These are phyloP conservation scores for Fulvia fulva DNA, from an alignment of 2,329 filamentous ascomycete genomes.

Conservation along the genomic window DNA sequence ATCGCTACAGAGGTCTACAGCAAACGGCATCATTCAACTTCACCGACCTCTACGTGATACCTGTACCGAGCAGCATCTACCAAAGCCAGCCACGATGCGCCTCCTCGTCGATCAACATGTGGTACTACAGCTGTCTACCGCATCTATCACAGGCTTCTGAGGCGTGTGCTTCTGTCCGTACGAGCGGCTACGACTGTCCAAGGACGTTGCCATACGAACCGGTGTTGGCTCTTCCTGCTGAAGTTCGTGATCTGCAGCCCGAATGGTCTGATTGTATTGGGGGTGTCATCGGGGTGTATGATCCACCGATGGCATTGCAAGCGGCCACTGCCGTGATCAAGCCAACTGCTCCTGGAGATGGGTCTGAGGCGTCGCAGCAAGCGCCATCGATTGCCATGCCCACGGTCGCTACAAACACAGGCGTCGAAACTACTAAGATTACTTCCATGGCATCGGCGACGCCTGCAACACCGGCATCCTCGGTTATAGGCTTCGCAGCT, in stretches of 20 bases:
- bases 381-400: not conserved
- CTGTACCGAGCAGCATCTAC: constrained; percentile 16
- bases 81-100: constrained; percentile 14
- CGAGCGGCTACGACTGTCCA: constrained; percentile 3
- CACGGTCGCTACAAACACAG: not conserved
- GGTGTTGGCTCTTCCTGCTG: constrained; percentile 10
- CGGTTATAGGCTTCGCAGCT: too few relatives aligned
- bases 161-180: not conserved
- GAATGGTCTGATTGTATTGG: constrained; percentile 14
- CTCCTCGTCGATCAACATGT: not conserved
- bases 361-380: not conserved
- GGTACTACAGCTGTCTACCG: constrained; percentile 1
- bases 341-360: not conserved
- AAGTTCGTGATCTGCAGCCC: constrained; percentile 11
- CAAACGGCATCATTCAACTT: constrained; percentile 15
- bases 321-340: not conserved
- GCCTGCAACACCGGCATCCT: too few relatives aligned
- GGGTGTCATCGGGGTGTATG: constrained; percentile 14
- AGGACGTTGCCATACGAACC: constrained; percentile 10
- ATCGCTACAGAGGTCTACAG: not conserved
- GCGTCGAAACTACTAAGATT: not conserved
- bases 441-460: too few relatives aligned
- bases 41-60: constrained; percentile 15
- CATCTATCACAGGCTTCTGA: not conserved
- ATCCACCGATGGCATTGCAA: constrained; percentile 6